Conservation (phyloP, 345 rosid species). For the Euphorbia peplus region DNA sequence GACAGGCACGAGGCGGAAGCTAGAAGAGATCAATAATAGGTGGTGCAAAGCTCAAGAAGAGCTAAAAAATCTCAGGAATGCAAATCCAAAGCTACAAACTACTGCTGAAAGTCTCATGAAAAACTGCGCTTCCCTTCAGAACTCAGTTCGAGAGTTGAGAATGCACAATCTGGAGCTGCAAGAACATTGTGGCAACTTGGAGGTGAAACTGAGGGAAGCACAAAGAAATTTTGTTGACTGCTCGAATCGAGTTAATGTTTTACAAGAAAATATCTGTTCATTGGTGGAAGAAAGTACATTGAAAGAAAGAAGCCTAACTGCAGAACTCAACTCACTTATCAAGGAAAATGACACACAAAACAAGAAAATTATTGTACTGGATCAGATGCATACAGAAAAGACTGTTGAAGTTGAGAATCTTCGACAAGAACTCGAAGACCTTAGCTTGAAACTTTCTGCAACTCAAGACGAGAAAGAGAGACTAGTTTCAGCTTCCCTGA, state of each 20-base stretch:
- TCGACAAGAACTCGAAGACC: slow-evolving; percentile 26
- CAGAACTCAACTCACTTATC: slow-evolving; percentile 34
- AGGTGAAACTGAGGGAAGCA: slow-evolving; percentile 28
- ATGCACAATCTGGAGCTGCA: slow-evolving; percentile 35
- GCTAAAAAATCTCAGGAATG: slow-evolving; percentile 28
- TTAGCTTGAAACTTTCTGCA: slow-evolving; percentile 25
- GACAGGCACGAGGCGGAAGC: slow-evolving; percentile 19
- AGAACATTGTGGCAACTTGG: slow-evolving; percentile 28
- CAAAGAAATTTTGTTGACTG: slow-evolving; percentile 26
- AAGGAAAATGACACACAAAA: slow-evolving; percentile 36
- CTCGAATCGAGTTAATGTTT: slow-evolving; percentile 25
- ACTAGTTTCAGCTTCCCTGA: slow-evolving; percentile 25
- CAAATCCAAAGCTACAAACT: slow-evolving; percentile 27
- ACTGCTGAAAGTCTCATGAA: slow-evolving; percentile 24
- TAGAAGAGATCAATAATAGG: slow-evolving; percentile 22
- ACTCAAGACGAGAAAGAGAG: slow-evolving; percentile 32
- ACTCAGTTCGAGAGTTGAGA: slow-evolving; percentile 34
- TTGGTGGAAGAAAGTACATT: slow-evolving; percentile 37
- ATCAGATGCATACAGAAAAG: slow-evolving; percentile 35
- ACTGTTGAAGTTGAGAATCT: slow-evolving; percentile 37
- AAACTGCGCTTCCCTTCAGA: slow-evolving; percentile 33
- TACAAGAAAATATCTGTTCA: slow-evolving; percentile 40
- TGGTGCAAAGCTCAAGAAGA: slow-evolving; percentile 33
- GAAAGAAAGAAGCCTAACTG: slow-evolving; percentile 35
- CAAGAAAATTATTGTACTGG: slow-evolving; percentile 31